Conservation (phyloP, 1,284 basidiomycete species). For the Austroboletus rostrupii region DNA sequence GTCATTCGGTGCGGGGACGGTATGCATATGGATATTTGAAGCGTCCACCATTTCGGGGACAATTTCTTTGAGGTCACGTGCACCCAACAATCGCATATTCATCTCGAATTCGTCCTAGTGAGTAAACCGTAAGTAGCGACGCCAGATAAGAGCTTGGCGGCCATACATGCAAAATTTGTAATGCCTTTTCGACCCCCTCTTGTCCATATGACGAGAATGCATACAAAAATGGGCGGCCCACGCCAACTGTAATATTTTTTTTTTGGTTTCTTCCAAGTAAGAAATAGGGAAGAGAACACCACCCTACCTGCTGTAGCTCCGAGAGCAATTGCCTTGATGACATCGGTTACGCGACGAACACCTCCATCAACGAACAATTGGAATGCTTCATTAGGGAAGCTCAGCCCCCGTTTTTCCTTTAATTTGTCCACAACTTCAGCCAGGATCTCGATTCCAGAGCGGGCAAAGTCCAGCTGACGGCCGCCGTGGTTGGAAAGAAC, state of each 20-base stretch:
- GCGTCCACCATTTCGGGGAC: conserved; percentile 88
- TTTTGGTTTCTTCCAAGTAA: conserved; percentile 1
- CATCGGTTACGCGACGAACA: conserved; percentile 86
- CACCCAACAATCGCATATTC: conserved; percentile 87
- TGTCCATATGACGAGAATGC: conserved; percentile 86
- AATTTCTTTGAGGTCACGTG: conserved; percentile 72
- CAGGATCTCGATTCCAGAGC: conserved; percentile 87
- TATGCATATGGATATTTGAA: conserved; percentile 59
- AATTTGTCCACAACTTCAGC: conserved; percentile 82
- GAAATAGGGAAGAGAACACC: neutral
- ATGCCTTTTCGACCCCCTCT: conserved; percentile 74
- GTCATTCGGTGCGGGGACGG: conserved; percentile 64
- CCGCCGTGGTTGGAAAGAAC: conserved; percentile 93
- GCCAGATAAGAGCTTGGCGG: neutral
- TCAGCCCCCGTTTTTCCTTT: conserved; percentile 58
- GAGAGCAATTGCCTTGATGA: conserved; percentile 88
- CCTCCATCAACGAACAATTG: conserved; percentile 92
- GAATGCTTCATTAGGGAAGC: conserved; percentile 66
- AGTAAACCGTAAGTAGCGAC: conserved; percentile 4
- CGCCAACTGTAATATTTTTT: conserved; percentile 48
- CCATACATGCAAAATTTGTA: conserved; percentile 74
- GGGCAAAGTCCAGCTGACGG: conserved; percentile 87
- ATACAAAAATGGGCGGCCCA: conserved; percentile 85
- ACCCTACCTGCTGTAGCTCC: conserved; percentile 79
- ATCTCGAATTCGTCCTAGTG: conserved; percentile 89